Base-by-base conservation (phyloP, 352 stramenopile genomes). In the Pythium biforme region DNA sequence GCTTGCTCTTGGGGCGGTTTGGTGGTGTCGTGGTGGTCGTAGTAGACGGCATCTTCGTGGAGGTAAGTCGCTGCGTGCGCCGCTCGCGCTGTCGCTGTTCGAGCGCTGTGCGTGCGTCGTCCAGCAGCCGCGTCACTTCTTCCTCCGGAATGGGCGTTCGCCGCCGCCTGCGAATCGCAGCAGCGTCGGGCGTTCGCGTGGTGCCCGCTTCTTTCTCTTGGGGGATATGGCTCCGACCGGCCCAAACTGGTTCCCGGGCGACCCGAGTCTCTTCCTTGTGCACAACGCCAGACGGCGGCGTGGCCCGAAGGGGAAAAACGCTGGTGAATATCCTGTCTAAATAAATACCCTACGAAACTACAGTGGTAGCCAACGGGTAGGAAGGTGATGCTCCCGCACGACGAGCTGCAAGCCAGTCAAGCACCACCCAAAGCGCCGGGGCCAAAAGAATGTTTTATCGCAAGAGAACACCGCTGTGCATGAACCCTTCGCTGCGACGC, bases 61-160 rank as follows among this genome's bases (percentile, higher is more conserved):
- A 4, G 19, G 19, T 47, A n/a, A 11, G 40, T n/a, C 40, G 40
- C 20, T 12, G 40, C 40, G 19, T n/a, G 40, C 40, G 40, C 19
- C 56, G 48, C 20, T 55, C 56, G 56, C 27, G 25, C 17, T 22
- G 46, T 19, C 23, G 39, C 33, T 34, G 48, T 22, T 59, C 37
- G 15, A 48, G 39, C 25, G 10, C 26, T 15, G 23, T 10, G 14
- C 26, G 25, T 39, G 25, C 53, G 9, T 51, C 37, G 37, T 25
- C 27, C 2, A 59, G 25, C 15, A 59, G 17, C 4, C 34, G 53
- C 12, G 22, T 22, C 14, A 59, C 23, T 23, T 51, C 23, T 48
- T 59, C 37, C 39, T 49, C 26, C 4, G 33, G 17, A 20, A 50
- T 39, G 15, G 37, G 53, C 37, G 37, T 4, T 19, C 14, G 37